phyloP scores from a whole-genome alignment of 2,329 filamentous ascomycete genomes.

The Diaporthe capsici region DNA sequence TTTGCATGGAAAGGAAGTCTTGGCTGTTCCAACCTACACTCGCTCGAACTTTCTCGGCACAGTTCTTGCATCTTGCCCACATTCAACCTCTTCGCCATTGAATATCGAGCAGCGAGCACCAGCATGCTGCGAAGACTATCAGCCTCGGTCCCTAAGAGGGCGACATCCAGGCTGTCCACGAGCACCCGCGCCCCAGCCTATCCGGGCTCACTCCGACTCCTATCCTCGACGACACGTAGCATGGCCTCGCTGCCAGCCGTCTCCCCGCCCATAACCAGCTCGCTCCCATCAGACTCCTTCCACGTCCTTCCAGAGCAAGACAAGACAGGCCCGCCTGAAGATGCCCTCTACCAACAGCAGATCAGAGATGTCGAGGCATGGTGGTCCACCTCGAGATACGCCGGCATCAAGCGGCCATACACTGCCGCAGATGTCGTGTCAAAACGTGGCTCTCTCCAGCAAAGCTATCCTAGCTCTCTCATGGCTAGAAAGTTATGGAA shows the following conservation, averaged over 20 bases:
- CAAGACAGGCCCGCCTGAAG: slow-evolving; percentile 86
- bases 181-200: background rate
- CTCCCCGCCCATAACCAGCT: slow-evolving; percentile 72
- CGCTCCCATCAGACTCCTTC: slow-evolving; percentile 81
- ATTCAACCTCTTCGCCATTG: background rate
- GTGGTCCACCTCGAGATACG: slow-evolving; percentile 89
- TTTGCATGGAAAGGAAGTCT: background rate
- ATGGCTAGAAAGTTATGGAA: slow-evolving; percentile 98
- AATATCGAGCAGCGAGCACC: background rate
- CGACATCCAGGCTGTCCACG: slow-evolving; percentile 5
- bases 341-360: slow-evolving; percentile 87
- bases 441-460: slow-evolving; percentile 89
- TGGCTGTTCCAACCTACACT: background rate
- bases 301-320: slow-evolving; percentile 84
- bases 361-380: slow-evolving; percentile 88
- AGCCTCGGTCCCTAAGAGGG: slow-evolving; percentile 21
- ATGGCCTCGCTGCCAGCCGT: slow-evolving; percentile 70
- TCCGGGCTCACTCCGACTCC: slow-evolving; percentile 43
- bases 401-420: slow-evolving; percentile 93
- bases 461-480: slow-evolving; percentile 90
- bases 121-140: slow-evolving; percentile 41
- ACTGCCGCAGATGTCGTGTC: slow-evolving; percentile 91
- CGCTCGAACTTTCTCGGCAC: background rate
- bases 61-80: background rate
- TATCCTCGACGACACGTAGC: slow-evolving; percentile 58